Evolutionary conservation across 345 rosid genomes (phyloP).

Genomic region (Murraya paniculata): DNA sequence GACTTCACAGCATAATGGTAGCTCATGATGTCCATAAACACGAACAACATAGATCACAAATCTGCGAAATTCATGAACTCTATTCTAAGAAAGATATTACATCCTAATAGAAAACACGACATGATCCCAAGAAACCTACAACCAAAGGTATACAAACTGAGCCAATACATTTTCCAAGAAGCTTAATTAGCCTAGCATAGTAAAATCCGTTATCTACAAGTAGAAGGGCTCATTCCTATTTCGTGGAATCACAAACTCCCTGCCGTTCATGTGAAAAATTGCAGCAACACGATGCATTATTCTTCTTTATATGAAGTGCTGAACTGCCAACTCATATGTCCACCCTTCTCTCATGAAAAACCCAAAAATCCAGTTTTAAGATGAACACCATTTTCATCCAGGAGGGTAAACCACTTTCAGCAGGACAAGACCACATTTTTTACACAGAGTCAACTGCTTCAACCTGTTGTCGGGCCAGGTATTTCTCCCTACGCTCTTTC

Average conservation of each 20-base stretch:
- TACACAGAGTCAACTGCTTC: slow-evolving; percentile 42
- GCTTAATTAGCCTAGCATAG: not conserved
- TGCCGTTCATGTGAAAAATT: slow-evolving; percentile 9
- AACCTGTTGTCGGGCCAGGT: slow-evolving; percentile 84
- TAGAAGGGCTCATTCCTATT: not conserved
- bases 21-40: not conserved
- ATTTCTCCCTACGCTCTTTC: slow-evolving; percentile 96
- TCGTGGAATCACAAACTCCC: not conserved
- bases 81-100: not conserved
- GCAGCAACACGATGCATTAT: slow-evolving; percentile 1
- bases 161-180: not conserved
- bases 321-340: not conserved
- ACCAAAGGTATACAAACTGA: not conserved
- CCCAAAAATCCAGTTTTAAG: slow-evolving; percentile 7
- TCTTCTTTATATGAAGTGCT: not conserved
- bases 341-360: slow-evolving; percentile 9
- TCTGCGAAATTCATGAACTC: not conserved
- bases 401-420: not conserved
- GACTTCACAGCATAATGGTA: not conserved
- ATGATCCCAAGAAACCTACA: no score
- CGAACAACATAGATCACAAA: not conserved
- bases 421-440: not conserved
- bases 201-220: slow-evolving; percentile 27
- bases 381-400: not conserved
- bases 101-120: not conserved